Evolutionary conservation across 1,284 basidiomycete genomes (phyloP).

Genomic region (Irpex lacteus): DNA sequence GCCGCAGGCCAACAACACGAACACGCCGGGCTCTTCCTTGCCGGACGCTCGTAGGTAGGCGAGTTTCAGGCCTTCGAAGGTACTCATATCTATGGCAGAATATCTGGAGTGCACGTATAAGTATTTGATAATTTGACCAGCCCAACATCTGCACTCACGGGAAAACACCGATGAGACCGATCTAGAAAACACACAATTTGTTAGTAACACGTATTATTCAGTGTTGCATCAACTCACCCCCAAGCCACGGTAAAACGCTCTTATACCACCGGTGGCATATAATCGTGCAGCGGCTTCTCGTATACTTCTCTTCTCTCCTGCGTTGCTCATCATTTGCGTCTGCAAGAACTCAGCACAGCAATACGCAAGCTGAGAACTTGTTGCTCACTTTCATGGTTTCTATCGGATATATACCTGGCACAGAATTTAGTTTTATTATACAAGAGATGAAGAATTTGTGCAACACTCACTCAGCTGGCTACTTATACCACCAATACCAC

Average conservation of each 20-base stretch:
- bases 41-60: constrained; percentile 79
- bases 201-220: not conserved
- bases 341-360: constrained; percentile 28
- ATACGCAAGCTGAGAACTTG: constrained; percentile 5
- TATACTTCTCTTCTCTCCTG: constrained; percentile 62
- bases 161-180: constrained; percentile 88
- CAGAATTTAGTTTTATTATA: not conserved
- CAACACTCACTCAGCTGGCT: constrained; percentile 82
- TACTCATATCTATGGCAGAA: constrained; percentile 94
- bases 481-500: constrained; percentile 92
- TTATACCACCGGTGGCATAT: constrained; percentile 82
- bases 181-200: constrained; percentile 41
- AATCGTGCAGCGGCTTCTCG: constrained; percentile 57
- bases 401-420: constrained; percentile 81
- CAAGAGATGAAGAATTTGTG: constrained; percentile 8
- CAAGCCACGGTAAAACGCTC: constrained; percentile 90
- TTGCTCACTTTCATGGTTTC: constrained; percentile 76
- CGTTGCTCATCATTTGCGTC: constrained; percentile 93
- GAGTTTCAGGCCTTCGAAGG: constrained; percentile 88
- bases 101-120: constrained; percentile 42
- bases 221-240: constrained; percentile 53
- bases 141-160: constrained; percentile 51
- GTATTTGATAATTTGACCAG: constrained; percentile 11
- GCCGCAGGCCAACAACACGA: constrained; percentile 83
- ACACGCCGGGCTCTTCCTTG: constrained; percentile 79